A percentile compares a stretch with the other conserved stretches of the same genome.
Conservation (phyloP, 208 protist species). For the Trypanosoma rangeli region DNA sequence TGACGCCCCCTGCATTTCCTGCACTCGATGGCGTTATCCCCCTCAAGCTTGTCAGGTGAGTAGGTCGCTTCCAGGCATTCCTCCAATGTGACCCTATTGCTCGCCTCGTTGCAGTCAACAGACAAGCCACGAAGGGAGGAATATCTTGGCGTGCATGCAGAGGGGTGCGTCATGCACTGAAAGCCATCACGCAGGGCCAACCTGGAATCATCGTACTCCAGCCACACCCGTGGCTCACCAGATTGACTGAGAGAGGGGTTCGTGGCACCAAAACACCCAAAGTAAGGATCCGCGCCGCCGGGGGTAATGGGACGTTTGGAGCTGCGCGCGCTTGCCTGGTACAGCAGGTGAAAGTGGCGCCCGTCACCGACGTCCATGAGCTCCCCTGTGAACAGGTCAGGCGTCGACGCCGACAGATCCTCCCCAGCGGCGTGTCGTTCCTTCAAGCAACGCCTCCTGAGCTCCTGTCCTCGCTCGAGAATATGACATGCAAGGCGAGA, state of each 20-base stretch:
- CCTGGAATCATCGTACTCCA: conserved; percentile 13
- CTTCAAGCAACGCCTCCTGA: neutral
- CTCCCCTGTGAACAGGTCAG: neutral
- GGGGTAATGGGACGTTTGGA: neutral
- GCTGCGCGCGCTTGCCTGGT: neutral
- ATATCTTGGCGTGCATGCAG: neutral
- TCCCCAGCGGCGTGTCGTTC: neutral
- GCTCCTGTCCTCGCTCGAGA: neutral
- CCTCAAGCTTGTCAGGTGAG: conserved; percentile 50
- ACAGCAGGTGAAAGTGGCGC: neutral
- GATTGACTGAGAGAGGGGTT: neutral
- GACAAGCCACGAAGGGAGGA: neutral
- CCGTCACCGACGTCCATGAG: no score
- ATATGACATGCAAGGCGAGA: neutral
- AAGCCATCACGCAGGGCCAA: neutral
- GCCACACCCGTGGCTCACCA: neutral
- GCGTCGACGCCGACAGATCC: neutral
- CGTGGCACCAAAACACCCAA: neutral
- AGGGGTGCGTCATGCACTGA: neutral
- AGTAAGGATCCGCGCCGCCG: neutral
- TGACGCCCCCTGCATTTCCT: conserved; percentile 61
- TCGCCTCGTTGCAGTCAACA: neutral
- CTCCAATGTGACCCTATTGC: conserved; percentile 15
- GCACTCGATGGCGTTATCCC: conserved; percentile 74
- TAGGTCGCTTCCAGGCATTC: conserved; percentile 25